phyloP scores from a whole-genome alignment of 768 basidiomycete genomes.

The Mycena rebaudengoi region DNA sequence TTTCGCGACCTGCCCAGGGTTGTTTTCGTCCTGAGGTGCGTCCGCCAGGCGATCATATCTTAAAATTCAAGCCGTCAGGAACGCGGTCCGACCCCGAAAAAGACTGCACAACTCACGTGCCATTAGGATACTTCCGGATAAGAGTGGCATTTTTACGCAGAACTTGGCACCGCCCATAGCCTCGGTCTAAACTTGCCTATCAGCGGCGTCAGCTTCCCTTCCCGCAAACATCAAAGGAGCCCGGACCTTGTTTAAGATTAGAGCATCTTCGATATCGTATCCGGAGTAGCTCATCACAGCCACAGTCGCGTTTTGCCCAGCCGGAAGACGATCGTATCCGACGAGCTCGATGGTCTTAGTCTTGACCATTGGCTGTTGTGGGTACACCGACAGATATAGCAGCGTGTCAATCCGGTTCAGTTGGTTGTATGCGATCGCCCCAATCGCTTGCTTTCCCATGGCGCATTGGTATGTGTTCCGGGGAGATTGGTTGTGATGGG shows the following conservation, averaged over 20 bases:
- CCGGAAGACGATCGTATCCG: constrained; percentile 95
- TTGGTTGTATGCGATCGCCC: constrained; percentile 98
- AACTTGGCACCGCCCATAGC: constrained; percentile 98
- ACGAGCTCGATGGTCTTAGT: constrained; percentile 98
- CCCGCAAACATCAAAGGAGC: constrained; percentile 19
- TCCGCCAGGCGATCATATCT: constrained; percentile 96
- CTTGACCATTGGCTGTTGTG: constrained; percentile 99
- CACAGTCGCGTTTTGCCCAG: constrained; percentile 97
- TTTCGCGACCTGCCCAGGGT: constrained; percentile 71
- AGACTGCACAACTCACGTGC: constrained; percentile 72
- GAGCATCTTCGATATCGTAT: constrained; percentile 98
- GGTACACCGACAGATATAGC: constrained; percentile 97
- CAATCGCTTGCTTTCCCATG: constrained; percentile 99
- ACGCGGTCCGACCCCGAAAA: not conserved
- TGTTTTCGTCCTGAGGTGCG: constrained; percentile 83
- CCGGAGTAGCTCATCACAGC: constrained; percentile 99
- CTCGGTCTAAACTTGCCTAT: constrained; percentile 94
- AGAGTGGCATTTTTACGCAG: constrained; percentile 94
- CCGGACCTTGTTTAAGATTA: constrained; percentile 91
- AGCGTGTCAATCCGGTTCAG: constrained; percentile 97
- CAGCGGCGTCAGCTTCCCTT: constrained; percentile 13
- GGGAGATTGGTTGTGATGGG: constrained; percentile 99
- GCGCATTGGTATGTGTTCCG: constrained; percentile 99
- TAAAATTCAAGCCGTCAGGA: constrained; percentile 13
- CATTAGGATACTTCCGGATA: constrained; percentile 96